These are phyloP conservation scores for Beta macrorhiza DNA, from an alignment of 179 eudicot genomes.

Conservation along the genomic window DNA sequence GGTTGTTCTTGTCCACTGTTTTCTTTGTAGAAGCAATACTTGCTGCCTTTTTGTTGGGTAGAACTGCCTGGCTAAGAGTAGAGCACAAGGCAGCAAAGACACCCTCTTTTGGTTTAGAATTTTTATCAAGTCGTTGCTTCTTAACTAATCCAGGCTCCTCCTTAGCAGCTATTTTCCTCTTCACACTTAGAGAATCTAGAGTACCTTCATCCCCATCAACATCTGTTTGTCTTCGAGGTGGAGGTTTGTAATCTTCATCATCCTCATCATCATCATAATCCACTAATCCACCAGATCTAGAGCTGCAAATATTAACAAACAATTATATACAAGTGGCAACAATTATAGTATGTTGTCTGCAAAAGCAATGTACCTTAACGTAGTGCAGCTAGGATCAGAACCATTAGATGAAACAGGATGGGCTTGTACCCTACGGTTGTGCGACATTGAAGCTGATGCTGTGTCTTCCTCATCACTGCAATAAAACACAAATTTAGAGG, in stretches of 20 bases:
- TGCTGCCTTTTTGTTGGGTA: conserved; percentile 57
- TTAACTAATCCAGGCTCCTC: conserved; percentile 64
- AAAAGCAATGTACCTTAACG: conserved; percentile 48
- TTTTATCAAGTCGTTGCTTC: conserved; percentile 50
- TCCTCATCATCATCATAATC: conserved; percentile 96
- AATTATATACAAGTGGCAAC: neutral
- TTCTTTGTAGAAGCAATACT: conserved; percentile 33
- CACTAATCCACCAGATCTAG: conserved; percentile 76
- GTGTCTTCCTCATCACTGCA: conserved; percentile 95
- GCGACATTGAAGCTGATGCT: conserved; percentile 61
- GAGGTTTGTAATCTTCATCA: conserved; percentile 88
- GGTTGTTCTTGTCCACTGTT: conserved; percentile 35
- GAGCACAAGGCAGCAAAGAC: conserved; percentile 80
- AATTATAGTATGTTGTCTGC: neutral
- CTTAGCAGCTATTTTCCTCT: conserved; percentile 54
- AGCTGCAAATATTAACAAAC: conserved; percentile 31
- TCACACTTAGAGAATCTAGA: conserved; percentile 49
- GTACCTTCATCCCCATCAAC: conserved; percentile 58
- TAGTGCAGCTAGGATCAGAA: conserved; percentile 40
- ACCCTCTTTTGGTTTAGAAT: conserved; percentile 52
- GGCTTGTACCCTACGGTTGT: conserved; percentile 37
- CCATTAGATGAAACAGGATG: conserved; percentile 59
- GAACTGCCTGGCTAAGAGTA: conserved; percentile 60
- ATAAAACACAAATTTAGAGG: neutral
- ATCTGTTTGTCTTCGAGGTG: conserved; percentile 61